Base-by-base conservation (phyloP, 2,329 filamentous ascomycete genomes). In the Neopestalotiopsis sp. region DNA sequence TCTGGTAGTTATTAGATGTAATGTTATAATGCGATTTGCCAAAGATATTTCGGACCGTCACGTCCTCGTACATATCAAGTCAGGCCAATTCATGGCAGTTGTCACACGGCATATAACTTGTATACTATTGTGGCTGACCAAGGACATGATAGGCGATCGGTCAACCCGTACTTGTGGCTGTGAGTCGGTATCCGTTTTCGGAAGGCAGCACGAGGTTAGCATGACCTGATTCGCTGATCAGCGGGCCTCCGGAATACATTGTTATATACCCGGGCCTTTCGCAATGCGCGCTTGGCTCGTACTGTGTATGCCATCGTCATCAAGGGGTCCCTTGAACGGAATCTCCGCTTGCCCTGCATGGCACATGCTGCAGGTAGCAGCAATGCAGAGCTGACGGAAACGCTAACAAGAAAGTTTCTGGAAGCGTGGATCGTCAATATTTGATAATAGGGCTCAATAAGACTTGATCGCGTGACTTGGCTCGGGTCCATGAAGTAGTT, bases 351-450 rank as follows among this genome's bases (percentile, higher is more conserved):
- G 10, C 30, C 32, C 30, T 38, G 59, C 59, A 62, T 62, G 59
- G 34, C 32, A 59, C 13, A 59, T 28, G 57, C n/a, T 14, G 28
- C 59, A 34, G 32, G 28, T 34, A 40, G 32, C 34, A 40, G 32
- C 34, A n/a, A 62, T 40, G 30, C 32, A 38, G 59, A 20, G n/a
- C 30, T 62, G 59, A 38, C 32, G 59, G 59, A 62, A 59, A 59
- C 57, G 24, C 24, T 59, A 30, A 14, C 24, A 30, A 59, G 28
- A 30, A 56, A 59, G 57, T 59, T 34, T 30, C 28, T 30, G 9
- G 57, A 30, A 59, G 57, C 24, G 57, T 17, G n/a, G 45, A 53
- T 53, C 45, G 20, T 20, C 17, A 14, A 53, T 7, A 20, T n/a
- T 17, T 28, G 24, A 28, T 28, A 28, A 28, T 28, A 28, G 24